phyloP scores from a whole-genome alignment of 2,329 filamentous ascomycete genomes.

The Cercospora nicotianae region DNA sequence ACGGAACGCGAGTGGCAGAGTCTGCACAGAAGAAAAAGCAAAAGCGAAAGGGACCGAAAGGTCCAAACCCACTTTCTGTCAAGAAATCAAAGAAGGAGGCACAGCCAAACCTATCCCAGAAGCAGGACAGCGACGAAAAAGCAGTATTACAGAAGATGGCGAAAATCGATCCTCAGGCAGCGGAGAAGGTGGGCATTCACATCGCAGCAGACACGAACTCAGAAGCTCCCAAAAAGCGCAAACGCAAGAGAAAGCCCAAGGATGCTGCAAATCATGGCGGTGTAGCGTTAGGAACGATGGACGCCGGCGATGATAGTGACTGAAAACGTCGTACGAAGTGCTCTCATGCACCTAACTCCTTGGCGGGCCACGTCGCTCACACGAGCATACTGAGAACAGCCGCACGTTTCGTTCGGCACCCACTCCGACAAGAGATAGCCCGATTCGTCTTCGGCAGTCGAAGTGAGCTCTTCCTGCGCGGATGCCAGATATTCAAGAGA shows the following conservation, averaged over 20 bases:
- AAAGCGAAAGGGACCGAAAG: conserved; percentile 62
- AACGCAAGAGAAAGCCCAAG: conserved; percentile 29
- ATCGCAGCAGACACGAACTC: conserved; percentile 4
- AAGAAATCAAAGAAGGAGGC: conserved; percentile 65
- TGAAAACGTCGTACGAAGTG: neutral
- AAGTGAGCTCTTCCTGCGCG: neutral
- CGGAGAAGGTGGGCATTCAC: conserved; percentile 25
- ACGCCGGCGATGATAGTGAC: conserved; percentile 3
- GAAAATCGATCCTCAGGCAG: conserved; percentile 34
- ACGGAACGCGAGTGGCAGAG: conserved; percentile 22
- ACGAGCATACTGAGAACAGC: neutral
- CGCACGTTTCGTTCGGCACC: neutral
- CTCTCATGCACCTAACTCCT: neutral
- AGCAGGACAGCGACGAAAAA: conserved; percentile 27
- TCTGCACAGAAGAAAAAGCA: conserved; percentile 55
- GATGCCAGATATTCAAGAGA: neutral
- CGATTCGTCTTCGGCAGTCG: neutral
- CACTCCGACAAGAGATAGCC: neutral
- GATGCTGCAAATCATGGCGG: conserved; percentile 15
- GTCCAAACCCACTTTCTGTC: conserved; percentile 68
- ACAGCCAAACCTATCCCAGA: conserved; percentile 17
- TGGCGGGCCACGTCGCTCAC: neutral
- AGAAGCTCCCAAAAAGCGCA: conserved; percentile 26
- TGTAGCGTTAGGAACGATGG: conserved; percentile 3
- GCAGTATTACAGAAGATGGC: conserved; percentile 27